Evolutionary conservation across 352 stramenopile species (phyloP).

Genomic region (Pythium periplocum): DNA sequence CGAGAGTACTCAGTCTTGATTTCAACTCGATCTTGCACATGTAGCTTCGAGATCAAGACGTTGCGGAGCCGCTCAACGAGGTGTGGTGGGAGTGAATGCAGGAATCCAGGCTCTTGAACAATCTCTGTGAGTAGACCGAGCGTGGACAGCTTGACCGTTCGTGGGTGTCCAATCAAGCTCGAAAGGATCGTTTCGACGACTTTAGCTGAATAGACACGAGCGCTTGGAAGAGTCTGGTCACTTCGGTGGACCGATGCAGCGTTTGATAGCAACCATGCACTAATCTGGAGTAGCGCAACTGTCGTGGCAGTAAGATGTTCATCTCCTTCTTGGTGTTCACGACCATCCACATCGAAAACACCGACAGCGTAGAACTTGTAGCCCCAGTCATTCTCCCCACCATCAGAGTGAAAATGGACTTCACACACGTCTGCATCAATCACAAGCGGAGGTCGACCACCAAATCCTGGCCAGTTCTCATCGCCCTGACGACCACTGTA

Average conservation of each 20-base stretch:
- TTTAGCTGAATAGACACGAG: constrained; percentile 22
- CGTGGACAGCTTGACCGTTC: constrained; percentile 29
- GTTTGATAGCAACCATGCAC: too few species aligned
- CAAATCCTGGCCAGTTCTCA: constrained; percentile 80
- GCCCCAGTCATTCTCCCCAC: constrained; percentile 84
- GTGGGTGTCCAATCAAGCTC: constrained; percentile 27
- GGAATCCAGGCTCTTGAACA: constrained; percentile 21
- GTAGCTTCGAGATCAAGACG: constrained; percentile 44
- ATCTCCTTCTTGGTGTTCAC: too few species aligned
- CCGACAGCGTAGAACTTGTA: constrained; percentile 49
- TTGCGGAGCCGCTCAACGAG: constrained; percentile 36
- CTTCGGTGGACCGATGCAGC: too few species aligned
- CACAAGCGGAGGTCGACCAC: constrained; percentile 49
- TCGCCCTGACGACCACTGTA: constrained; percentile 57
- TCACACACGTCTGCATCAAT: constrained; percentile 71
- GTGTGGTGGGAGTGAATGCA: constrained; percentile 30
- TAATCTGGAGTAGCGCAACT: too few species aligned
- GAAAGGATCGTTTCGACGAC: constrained; percentile 32
- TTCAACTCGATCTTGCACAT: constrained; percentile 40
- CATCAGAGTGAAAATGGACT: constrained; percentile 81
- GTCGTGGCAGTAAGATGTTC: too few species aligned
- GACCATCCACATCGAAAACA: too few species aligned
- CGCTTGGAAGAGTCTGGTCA: too few species aligned
- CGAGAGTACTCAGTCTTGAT: constrained; percentile 47
- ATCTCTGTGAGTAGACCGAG: constrained; percentile 43